phyloP scores from a whole-genome alignment of 805 yeast species.

The Teunomyces lycoperdinae region DNA sequence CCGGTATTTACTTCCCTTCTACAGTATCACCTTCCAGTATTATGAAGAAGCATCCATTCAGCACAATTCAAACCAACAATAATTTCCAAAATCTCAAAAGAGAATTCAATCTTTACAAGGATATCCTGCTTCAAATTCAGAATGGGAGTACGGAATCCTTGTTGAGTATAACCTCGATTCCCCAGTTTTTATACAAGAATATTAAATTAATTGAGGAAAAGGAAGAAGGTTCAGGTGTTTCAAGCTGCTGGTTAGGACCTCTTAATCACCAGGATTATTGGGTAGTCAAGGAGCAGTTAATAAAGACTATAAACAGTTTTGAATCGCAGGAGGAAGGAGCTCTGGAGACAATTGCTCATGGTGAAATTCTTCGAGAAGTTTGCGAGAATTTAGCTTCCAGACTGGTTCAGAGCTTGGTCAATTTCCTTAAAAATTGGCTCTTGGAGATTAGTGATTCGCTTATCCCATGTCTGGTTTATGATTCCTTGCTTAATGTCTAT shows the following conservation, averaged over 20 bases:
- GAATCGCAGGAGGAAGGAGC: slow-evolving; percentile 10
- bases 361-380: slow-evolving; percentile 18
- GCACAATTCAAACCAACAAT: slow-evolving; percentile 26
- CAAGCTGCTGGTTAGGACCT: slow-evolving; percentile 27
- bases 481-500: slow-evolving; percentile 24
- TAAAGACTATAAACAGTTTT: slow-evolving; percentile 19
- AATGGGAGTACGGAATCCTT: slow-evolving; percentile 14
- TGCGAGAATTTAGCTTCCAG: slow-evolving; percentile 9
- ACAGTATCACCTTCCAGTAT: slow-evolving; percentile 27
- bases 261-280: slow-evolving; percentile 33
- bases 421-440: slow-evolving; percentile 39
- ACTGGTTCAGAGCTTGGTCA: slow-evolving; percentile 16
- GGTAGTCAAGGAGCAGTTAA: slow-evolving; percentile 30
- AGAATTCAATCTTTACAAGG: slow-evolving; percentile 39
- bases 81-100: slow-evolving; percentile 37
- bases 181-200: slow-evolving; percentile 25
- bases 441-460: slow-evolving; percentile 40
- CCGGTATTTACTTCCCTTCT: slow-evolving; percentile 42
- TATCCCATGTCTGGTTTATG: slow-evolving; percentile 41
- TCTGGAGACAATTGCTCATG: slow-evolving; percentile 22
- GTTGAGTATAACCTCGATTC: slow-evolving; percentile 29
- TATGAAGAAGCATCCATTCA: slow-evolving; percentile 15
- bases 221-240: slow-evolving; percentile 4
- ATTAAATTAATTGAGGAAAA: slow-evolving; percentile 18
- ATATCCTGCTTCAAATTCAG: slow-evolving; percentile 36